Conservation (phyloP, 2,329 filamentous ascomycete species). For the Penicillium brasilianum region DNA sequence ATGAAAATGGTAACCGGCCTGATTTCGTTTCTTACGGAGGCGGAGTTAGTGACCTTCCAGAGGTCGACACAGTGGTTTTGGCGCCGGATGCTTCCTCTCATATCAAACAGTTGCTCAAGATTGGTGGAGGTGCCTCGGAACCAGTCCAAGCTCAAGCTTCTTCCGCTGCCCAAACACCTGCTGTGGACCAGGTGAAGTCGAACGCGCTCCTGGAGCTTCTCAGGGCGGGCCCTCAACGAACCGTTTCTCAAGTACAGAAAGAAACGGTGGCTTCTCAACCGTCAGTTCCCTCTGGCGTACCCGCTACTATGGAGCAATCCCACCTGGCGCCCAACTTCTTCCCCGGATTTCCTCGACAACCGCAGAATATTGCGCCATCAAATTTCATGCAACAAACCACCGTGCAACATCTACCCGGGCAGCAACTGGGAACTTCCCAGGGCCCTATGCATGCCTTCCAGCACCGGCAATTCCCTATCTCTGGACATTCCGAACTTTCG, state of each 20-base stretch:
- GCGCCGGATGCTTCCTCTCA: conserved; percentile 55
- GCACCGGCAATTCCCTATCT: conserved; percentile 15
- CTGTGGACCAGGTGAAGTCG: conserved; percentile 48
- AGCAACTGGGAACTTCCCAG: conserved; percentile 18
- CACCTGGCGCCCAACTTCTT: conserved; percentile 56
- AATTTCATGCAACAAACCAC: conserved; percentile 35
- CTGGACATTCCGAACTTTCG: conserved; percentile 27
- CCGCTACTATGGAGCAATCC: conserved; percentile 60
- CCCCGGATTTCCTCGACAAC: conserved; percentile 44
- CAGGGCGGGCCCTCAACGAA: conserved; percentile 45
- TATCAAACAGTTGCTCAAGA: conserved; percentile 56
- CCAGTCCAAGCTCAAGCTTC: conserved; percentile 20
- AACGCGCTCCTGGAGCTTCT: conserved; percentile 64
- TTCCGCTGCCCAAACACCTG: conserved; percentile 25
- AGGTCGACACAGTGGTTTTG: conserved; percentile 36
- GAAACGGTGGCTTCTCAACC: conserved; percentile 63
- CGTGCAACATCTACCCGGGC: conserved; percentile 23
- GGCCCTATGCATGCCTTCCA: conserved; percentile 15
- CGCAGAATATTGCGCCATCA: conserved; percentile 36
- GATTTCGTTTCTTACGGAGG: conserved; percentile 28
- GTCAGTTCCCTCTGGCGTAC: conserved; percentile 54
- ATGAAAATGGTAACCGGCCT: conserved; percentile 52
- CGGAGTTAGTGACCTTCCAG: conserved; percentile 48
- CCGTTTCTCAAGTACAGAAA: conserved; percentile 35
- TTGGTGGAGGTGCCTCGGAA: conserved; percentile 31